phyloP scores from a whole-genome alignment of 495 filamentous ascomycete genomes.

The Penicillium crystallinum region DNA sequence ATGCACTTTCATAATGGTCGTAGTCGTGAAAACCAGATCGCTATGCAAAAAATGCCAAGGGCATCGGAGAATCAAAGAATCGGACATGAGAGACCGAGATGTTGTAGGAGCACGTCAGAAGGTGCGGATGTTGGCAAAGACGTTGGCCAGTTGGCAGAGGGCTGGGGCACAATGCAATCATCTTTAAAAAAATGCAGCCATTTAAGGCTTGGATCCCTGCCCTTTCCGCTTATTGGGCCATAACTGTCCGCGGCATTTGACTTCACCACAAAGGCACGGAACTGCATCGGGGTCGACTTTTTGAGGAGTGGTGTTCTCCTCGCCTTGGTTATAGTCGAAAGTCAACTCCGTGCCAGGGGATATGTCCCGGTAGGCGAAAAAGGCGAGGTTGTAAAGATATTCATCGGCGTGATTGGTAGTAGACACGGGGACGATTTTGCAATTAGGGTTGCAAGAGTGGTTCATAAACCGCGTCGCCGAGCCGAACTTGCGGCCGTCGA shows the following conservation, averaged over 20 bases:
- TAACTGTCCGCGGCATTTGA: constrained; percentile 62
- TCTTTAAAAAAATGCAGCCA: too few species aligned
- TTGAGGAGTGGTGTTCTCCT: constrained; percentile 21
- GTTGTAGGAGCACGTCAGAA: not conserved
- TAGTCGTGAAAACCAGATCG: not conserved
- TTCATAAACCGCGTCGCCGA: constrained; percentile 59
- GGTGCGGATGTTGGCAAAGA: not conserved
- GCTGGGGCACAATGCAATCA: not conserved
- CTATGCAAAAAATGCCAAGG: not conserved
- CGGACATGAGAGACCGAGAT: not conserved
- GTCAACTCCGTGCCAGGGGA: constrained; percentile 67
- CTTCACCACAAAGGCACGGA: constrained; percentile 62
- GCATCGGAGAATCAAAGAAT: not conserved
- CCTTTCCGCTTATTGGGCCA: constrained; percentile 50
- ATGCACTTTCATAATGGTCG: not conserved
- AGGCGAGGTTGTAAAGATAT: constrained; percentile 76
- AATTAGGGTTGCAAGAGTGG: constrained; percentile 66
- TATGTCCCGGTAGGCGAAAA: constrained; percentile 75
- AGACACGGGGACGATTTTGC: constrained; percentile 77
- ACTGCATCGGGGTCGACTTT: constrained; percentile 40
- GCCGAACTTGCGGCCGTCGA: constrained; percentile 58
- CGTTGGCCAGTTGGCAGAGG: not conserved
- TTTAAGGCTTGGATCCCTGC: not conserved
- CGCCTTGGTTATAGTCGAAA: constrained; percentile 69
- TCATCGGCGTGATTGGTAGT: constrained; percentile 65